Conservation (phyloP, 1,139 yeast genomes). For the Saccharomyces pastorianus region DNA sequence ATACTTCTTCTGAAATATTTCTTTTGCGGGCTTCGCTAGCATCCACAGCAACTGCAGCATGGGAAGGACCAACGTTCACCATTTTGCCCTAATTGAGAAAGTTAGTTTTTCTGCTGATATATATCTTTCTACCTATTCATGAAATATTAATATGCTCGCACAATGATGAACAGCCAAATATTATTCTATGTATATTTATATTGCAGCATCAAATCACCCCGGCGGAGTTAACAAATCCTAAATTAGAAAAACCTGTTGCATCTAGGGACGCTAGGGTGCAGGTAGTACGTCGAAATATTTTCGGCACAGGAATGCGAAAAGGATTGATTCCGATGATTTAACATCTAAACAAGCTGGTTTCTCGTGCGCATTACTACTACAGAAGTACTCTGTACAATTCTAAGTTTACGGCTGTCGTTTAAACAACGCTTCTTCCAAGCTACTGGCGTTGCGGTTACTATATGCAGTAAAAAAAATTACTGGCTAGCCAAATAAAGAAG, state of each 20-base stretch:
- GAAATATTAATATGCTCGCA: no score
- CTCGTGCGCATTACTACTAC: background rate
- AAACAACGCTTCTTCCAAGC: background rate
- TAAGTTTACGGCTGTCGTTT: background rate
- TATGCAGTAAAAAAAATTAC: background rate
- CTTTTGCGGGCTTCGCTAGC: background rate
- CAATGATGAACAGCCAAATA: background rate
- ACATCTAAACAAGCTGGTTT: background rate
- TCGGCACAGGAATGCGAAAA: background rate
- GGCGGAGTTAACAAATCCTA: background rate
- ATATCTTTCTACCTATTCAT: no score
- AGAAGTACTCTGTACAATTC: background rate
- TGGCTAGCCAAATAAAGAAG: background rate
- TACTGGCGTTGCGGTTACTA: background rate
- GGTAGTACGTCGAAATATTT: background rate
- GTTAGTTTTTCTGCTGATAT: background rate
- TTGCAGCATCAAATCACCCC: background rate
- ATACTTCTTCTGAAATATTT: background rate
- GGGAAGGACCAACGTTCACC: background rate
- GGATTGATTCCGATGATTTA: background rate
- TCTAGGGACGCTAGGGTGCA: background rate
- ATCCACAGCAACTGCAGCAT: background rate
- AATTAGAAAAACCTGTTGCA: background rate
- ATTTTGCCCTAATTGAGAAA: background rate
- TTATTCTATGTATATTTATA: background rate